Evolutionary conservation across 768 basidiomycete species (phyloP), one percentile per base, ranked within the genome.

Genomic region (Macrolepiota dolichaula): DNA sequence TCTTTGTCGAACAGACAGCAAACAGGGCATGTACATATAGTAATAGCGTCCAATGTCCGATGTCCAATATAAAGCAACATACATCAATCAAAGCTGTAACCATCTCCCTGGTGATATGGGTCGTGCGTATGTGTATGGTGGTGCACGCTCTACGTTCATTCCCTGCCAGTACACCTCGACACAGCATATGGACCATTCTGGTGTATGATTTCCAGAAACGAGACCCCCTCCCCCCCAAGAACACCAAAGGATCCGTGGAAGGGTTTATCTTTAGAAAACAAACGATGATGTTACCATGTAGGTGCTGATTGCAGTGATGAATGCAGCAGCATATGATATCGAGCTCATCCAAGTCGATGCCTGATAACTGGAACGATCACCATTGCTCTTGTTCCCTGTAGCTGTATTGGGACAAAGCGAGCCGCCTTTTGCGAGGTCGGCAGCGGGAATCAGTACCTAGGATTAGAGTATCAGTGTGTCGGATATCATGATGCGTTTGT

Each of bases 361-460:
- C 38, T 58, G 47, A 40, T 35, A 32, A 58, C 46, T 35, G 40
- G 35, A 32, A 17, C 29, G 19, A 37, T 38, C 40, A 50, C 36
- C 37, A 9, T 10, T 25, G 24, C 50, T 58, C 6, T 38, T 54
- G 36, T 12, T 54, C 19, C 29, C 47, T 17, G 35, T 25, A 35
- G 22, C 57, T 15, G 24, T 29, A 27, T 37, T 58, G 10, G 44
- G 19, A 50, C 44, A 57, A 35, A 49, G 46, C 6, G 56, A 24
- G 35, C 47, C 37, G 24, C 51, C 57, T 36, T 29, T 58, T 22
- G 47, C 35, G n/a, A 58, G 46, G 36, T 27, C 24, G 37, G 57
- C 38, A 10, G 47, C 25, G 13, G 57, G 32, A 9, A 58, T 50
- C 57, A 58, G 24, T 13, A 58, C 57, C 46, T 58, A 27, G 35